Base-by-base conservation (phyloP, 2,329 filamentous ascomycete species). In the Penicillium brevicompactum region DNA sequence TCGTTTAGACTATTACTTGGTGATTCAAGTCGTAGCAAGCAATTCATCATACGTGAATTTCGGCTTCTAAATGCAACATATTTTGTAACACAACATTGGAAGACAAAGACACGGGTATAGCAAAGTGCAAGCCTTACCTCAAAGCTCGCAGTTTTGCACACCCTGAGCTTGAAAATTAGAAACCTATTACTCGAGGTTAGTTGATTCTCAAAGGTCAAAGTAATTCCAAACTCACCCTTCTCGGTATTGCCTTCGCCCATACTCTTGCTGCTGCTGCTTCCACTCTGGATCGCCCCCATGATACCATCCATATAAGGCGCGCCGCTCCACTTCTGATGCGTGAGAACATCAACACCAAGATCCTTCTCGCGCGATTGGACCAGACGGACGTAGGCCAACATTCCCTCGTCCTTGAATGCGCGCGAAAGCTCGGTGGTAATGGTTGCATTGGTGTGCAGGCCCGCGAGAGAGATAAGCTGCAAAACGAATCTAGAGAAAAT, bases 211-310 rank as follows among this genome's bases (percentile, higher is more conserved):
- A 4, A 21, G 1, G 24, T 27, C 0, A n/a, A 21, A 27, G 3
- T n/a, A n/a, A 11, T 21, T 3, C 1, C 13, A 9, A 31, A 66
- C 67, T 59, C 47, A 76, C 75, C 72, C 45, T 75, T 74, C 75
- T 97, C 93, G 0, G 93, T 97, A 71, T 94, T 96, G 1, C 93
- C 93, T 45, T 93, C 90, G 1, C 93, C 93, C 93, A 97, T 96
- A 73, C 91, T 94, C 84, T 87, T 92, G 72, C 85, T 95, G 51
- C 90, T 87, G 53, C 88, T 92, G 76, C 90, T 96, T 21, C 92
- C 93, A 67, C 91, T 96, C 76, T 96, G 91, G 49, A 97, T 95
- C 4, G 90, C 87, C 0, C 92, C 92, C 31, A 97, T 72, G 45
- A 97, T 93, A 2, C 92, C 92, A 72, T 97, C 92, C 63, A 97